Base-by-base conservation (phyloP, 257 asterid species). In the Lycium barbarum region DNA sequence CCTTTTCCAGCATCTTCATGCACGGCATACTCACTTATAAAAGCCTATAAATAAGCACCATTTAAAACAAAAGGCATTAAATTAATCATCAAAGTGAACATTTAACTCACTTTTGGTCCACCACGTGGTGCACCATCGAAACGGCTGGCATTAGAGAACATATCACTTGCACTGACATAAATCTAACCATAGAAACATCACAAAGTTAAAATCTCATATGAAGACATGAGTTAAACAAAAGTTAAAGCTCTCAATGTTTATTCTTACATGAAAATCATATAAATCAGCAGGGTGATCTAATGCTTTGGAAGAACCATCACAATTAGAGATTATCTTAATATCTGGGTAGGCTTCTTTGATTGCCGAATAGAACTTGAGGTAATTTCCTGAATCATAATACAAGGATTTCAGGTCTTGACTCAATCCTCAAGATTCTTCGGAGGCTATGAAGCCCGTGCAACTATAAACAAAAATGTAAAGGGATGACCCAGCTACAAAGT, bases 11-110 rank as follows among this genome's bases (percentile, higher is more conserved):
- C 93, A 89, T 93, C 98, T 8, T 86, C 95, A 15, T 89, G 90
- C 89, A 93, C 97, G 51, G 98, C 99, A 85, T 97, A 97, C 88
- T 97, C 99, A 79, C 99, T 97, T 82, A 94, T 97, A 92, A 97
- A 97, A 83, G 96, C 99, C 99, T 96, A 51, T 54, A 18, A 83
- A 62, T 55, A 14, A 62, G 72, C 26, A 84, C 79, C 80, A 71
- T 59, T 82, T 70, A 70, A 36, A 49, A 57, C 82, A 18, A 5
- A 82, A 87, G 20, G 57, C 58, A 13, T 22, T 82, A 76, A 58
- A 15, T 36, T 82, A 83, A 53, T 36, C 83, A 54, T 26, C n/a
- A 80, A 76, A 49, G 9, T 20, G 83, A 45, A 54, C n/a, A 47
- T 66, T 61, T 86, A 81, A 47, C 93, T 53, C 86, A 96, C 99